A percentile compares a stretch with the other conserved stretches of the same genome.
Evolutionary conservation across 2,329 filamentous ascomycete genomes (phyloP).

Genomic region (Xylaria arbuscula): DNA sequence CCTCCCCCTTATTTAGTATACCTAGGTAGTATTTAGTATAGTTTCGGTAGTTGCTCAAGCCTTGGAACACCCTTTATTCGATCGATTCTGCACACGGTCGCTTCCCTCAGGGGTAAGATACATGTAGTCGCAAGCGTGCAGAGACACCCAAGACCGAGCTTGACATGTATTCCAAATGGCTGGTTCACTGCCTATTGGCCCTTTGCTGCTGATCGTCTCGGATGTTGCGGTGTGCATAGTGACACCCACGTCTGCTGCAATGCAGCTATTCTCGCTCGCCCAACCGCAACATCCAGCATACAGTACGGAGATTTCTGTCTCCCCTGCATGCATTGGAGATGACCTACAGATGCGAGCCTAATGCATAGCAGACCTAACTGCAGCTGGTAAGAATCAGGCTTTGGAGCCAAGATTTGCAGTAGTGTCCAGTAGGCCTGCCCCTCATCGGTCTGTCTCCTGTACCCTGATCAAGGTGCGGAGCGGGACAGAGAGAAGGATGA

Average conservation of each 20-base stretch:
- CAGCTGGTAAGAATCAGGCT: slow-evolving; percentile 34
- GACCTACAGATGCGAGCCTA: slow-evolving; percentile 33
- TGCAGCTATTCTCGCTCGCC: slow-evolving; percentile 30
- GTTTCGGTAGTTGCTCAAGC: too few relatives aligned
- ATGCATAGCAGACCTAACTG: slow-evolving; percentile 35
- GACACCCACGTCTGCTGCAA: slow-evolving; percentile 36
- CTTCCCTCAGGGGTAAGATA: not conserved
- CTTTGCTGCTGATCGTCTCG: slow-evolving; percentile 21
- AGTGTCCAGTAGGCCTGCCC: slow-evolving; percentile 18
- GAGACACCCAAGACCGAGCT: not conserved
- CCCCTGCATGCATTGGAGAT: slow-evolving; percentile 38
- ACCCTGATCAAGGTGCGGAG: slow-evolving; percentile 21
- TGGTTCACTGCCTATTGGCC: slow-evolving; percentile 1
- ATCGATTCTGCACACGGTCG: not conserved
- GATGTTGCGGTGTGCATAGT: slow-evolving; percentile 33
- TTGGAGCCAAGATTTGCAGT: slow-evolving; percentile 30
- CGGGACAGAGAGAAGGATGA: slow-evolving; percentile 10
- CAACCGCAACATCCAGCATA: slow-evolving; percentile 26
- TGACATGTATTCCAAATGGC: slow-evolving; percentile 1
- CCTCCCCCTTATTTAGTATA: too few relatives aligned
- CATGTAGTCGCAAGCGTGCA: not conserved
- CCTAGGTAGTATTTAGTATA: too few relatives aligned
- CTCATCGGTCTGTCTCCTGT: slow-evolving; percentile 11
- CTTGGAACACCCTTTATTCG: not conserved
- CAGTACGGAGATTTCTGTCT: slow-evolving; percentile 35